Evolutionary conservation across 176 grass and related monocot genomes (phyloP).

Genomic region (Aegilops longissima): DNA sequence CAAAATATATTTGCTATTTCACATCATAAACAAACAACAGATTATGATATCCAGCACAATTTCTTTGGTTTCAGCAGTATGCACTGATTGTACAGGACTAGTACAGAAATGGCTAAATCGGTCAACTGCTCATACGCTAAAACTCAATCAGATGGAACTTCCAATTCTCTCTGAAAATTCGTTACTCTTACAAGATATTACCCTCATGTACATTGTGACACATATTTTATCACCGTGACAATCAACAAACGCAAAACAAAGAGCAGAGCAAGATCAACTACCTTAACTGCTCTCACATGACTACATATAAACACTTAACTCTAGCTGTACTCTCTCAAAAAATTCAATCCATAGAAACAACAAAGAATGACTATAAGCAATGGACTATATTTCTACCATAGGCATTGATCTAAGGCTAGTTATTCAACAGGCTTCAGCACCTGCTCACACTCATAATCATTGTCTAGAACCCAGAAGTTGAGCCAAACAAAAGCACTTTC

Average conservation of each 20-base stretch:
- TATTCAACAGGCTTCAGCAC: slow-evolving; percentile 10
- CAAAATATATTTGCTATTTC: background rate
- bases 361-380: background rate
- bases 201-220: background rate
- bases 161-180: background rate
- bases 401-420: background rate
- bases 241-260: background rate
- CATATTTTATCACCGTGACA: background rate
- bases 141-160: background rate
- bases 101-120: background rate
- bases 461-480: background rate
- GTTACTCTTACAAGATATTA: background rate
- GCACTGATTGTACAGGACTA: background rate
- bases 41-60: background rate
- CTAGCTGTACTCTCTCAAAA: background rate
- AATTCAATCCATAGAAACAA: background rate
- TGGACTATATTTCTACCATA: background rate
- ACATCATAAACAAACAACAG: background rate
- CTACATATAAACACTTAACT: background rate
- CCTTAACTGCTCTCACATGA: background rate
- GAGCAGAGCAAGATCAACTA: background rate
- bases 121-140: background rate
- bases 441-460: background rate
- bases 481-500: background rate
- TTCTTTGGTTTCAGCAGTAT: background rate